Conservation (phyloP, 2,329 filamentous ascomycete species). For the Exserohilum turcica region DNA sequence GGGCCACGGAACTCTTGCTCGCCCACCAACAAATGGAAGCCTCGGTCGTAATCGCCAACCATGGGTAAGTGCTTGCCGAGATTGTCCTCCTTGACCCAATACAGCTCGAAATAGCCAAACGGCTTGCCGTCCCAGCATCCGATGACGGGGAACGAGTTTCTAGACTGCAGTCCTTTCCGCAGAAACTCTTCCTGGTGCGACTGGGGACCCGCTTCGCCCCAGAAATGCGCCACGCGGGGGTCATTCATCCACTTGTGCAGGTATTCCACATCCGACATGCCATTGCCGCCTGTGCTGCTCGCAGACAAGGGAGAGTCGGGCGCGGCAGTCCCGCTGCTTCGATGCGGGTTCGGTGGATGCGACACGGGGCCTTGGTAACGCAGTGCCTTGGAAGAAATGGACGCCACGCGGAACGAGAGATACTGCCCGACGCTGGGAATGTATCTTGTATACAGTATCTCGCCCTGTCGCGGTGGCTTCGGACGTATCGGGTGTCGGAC, state of each 20-base stretch:
- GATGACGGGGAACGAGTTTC: slow-evolving; percentile 86
- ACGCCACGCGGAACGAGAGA: slow-evolving; percentile 85
- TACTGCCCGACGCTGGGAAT: slow-evolving; percentile 82
- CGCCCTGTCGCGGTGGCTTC: slow-evolving; percentile 87
- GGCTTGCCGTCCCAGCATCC: slow-evolving; percentile 93
- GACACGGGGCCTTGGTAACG: slow-evolving; percentile 65
- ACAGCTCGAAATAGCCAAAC: slow-evolving; percentile 97
- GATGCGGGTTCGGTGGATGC: slow-evolving; percentile 26
- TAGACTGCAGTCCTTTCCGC: slow-evolving; percentile 64
- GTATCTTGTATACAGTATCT: slow-evolving; percentile 88
- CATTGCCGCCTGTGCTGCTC: slow-evolving; percentile 31
- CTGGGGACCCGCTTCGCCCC: slow-evolving; percentile 69
- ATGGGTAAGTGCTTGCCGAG: slow-evolving; percentile 71
- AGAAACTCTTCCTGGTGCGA: slow-evolving; percentile 71
- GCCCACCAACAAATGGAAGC: slow-evolving; percentile 85
- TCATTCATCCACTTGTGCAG: slow-evolving; percentile 89
- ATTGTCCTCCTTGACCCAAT: slow-evolving; percentile 94
- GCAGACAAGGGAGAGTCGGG: slow-evolving; percentile 56
- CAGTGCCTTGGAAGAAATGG: slow-evolving; percentile 66
- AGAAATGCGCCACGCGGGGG: slow-evolving; percentile 81
- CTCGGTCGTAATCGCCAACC: slow-evolving; percentile 81
- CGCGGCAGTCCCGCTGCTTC: slow-evolving; percentile 49
- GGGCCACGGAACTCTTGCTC: slow-evolving; percentile 88
- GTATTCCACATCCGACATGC: slow-evolving; percentile 66
- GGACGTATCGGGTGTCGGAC: slow-evolving; percentile 84